Evolutionary conservation across 176 grass and related monocot species (phyloP).

Genomic region (Tillandsia leiboldiana): DNA sequence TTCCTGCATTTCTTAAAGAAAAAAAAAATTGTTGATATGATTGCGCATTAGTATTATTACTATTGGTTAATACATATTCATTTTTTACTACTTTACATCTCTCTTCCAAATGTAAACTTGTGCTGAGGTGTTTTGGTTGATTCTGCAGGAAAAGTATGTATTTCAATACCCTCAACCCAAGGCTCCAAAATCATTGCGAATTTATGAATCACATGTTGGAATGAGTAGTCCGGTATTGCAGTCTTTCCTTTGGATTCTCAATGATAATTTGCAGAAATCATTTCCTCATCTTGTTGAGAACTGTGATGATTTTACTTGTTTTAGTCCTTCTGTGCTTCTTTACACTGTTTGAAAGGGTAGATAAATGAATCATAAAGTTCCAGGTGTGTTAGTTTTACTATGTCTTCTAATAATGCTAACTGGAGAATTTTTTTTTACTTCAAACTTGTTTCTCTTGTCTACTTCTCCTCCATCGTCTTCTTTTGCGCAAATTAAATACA

Average conservation of each 20-base stretch:
- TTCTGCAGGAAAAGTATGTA: slow-evolving; percentile 78
- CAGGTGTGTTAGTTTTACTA: not conserved
- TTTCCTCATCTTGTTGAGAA: not conserved
- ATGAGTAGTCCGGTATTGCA: slow-evolving; percentile 87
- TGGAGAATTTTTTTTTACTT: no score
- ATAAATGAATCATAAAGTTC: not conserved
- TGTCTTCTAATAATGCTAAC: no score
- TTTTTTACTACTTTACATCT: not conserved
- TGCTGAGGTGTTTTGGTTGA: slow-evolving; percentile 22
- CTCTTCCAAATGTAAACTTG: not conserved
- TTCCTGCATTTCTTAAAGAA: not conserved
- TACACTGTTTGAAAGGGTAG: not conserved
- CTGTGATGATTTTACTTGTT: not conserved
- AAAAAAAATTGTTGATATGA: not conserved
- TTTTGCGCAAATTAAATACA: no score
- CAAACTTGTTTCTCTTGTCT: no score
- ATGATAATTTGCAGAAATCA: not conserved
- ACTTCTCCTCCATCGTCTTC: no score
- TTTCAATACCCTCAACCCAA: slow-evolving; percentile 90
- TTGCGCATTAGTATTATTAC: not conserved
- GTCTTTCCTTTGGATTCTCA: slow-evolving; percentile 18
- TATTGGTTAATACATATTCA: not conserved
- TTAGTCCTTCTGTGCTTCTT: not conserved
- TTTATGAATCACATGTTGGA: slow-evolving; percentile 98
- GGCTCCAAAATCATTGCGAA: slow-evolving; percentile 79